These are phyloP conservation scores for Calonectria pseudoturangicola DNA, from an alignment of 2,329 filamentous ascomycete genomes.

Conservation along the genomic window DNA sequence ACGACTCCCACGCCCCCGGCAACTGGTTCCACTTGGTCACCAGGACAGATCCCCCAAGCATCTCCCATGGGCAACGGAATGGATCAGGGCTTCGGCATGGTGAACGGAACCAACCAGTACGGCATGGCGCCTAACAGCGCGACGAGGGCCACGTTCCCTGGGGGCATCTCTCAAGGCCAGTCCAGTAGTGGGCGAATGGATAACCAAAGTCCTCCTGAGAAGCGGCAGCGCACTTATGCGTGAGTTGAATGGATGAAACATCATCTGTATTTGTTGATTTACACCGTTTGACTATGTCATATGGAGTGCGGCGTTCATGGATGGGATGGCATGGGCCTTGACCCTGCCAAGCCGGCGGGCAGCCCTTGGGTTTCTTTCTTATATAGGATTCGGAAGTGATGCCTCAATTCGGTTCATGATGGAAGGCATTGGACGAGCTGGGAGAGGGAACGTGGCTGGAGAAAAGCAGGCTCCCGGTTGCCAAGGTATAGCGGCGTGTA, in stretches of 20 bases:
- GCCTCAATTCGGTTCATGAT: constrained; percentile 41
- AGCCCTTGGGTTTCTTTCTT: constrained; percentile 39
- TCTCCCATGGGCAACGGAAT: constrained; percentile 66
- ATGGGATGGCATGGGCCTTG: constrained; percentile 40
- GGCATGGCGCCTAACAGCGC: constrained; percentile 58
- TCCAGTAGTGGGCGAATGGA: constrained; percentile 57
- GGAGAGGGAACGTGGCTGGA: constrained; percentile 38
- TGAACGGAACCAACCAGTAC: constrained; percentile 64
- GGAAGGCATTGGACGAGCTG: constrained; percentile 41
- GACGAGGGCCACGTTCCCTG: constrained; percentile 55
- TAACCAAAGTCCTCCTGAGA: constrained; percentile 69
- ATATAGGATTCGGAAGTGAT: constrained; percentile 45
- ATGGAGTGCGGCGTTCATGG: constrained; percentile 54
- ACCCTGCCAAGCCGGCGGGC: constrained; percentile 30
- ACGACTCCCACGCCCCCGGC: constrained; percentile 73
- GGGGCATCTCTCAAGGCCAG: constrained; percentile 49
- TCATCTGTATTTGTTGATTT: constrained; percentile 44
- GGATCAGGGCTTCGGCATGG: constrained; percentile 68
- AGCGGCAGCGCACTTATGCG: constrained; percentile 67
- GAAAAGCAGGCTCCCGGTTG: constrained; percentile 36
- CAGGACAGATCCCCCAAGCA: constrained; percentile 70
- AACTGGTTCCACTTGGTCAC: constrained; percentile 70
- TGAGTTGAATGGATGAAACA: constrained; percentile 36
- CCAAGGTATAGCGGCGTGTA: constrained; percentile 42
- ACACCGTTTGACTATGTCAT: constrained; percentile 42